phyloP scores from a whole-genome alignment of 2,329 filamentous ascomycete genomes.

The Ceratocystis albifundus region DNA sequence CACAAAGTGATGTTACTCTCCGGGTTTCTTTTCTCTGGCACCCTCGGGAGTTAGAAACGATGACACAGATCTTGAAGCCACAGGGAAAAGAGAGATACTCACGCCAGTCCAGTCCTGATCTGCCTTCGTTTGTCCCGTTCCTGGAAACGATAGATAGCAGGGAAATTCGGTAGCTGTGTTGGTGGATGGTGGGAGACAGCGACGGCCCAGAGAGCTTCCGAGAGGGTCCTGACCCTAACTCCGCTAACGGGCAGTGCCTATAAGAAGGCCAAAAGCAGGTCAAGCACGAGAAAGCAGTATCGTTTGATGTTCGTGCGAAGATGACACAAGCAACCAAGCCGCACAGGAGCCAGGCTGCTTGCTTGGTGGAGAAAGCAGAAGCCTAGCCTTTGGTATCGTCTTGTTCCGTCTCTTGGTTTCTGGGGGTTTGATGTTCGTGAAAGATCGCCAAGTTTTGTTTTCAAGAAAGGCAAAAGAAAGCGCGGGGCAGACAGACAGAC shows the following conservation, averaged over 20 bases:
- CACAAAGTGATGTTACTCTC: not conserved
- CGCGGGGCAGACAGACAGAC: no score
- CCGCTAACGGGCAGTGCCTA: not conserved
- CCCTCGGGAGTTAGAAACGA: not conserved
- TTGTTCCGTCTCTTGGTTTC: not conserved
- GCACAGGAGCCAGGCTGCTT: not conserved
- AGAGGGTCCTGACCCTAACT: not conserved
- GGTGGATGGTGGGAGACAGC: not conserved
- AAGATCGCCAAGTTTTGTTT: not conserved
- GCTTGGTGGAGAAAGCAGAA: not conserved
- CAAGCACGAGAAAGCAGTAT: not conserved
- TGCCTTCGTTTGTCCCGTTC: not conserved
- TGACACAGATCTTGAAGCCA: constrained; percentile 3
- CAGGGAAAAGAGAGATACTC: not conserved
- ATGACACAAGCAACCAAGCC: constrained; percentile 8
- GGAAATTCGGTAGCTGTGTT: not conserved
- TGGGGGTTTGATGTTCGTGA: constrained; percentile 4
- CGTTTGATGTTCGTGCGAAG: constrained; percentile 3
- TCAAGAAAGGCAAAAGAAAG: not conserved
- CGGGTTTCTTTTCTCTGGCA: not conserved
- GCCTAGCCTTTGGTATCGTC: not conserved
- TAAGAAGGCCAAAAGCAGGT: not conserved
- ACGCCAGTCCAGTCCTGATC: constrained; percentile 8
- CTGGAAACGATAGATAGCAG: not conserved
- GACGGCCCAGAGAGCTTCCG: not conserved